Evolutionary conservation across 495 filamentous ascomycete species (phyloP), one percentile per base, ranked within the genome.

Genomic region (Annulohypoxylon moriforme): DNA sequence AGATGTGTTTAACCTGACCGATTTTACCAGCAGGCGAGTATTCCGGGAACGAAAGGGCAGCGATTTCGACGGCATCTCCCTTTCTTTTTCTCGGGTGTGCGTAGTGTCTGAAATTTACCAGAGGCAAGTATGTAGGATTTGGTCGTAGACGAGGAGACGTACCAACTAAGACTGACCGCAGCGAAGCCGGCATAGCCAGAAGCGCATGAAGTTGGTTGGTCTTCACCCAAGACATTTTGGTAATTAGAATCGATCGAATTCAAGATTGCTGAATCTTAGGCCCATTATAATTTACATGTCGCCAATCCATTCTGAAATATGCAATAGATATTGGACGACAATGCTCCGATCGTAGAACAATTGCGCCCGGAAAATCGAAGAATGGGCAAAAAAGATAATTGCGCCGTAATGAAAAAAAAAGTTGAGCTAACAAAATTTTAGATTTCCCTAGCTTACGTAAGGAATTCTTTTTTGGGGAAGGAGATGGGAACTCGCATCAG

Each of bases 111-210:
- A 64, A 3, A 25, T 62, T 60, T 10, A 25, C 58, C 4, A 53
- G 52, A 42, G 53, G 66, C 4, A 60, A 29, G n/a, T 24, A 47
- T 9, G 14, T 1, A 10, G 18, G 67, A 22, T 20, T 44, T 20
- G 33, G 34, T 29, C 56, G 71, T 56, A 66, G 38, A 44, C 72
- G 68, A 14, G 69, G 60, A 40, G 58, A 58, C 3, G 64, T 49
- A 14, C 60, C 58, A 42, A 73, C 40, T 33, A 77, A 36, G 29
- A 58, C 22, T 3, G 68, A 60, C 38, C 77, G 72, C 13, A 79
- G 60, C 13, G 77, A 63, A 22, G 64, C 42, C 18, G 77, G 73
- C 67, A 79, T 73, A 14, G 71, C 60, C 3, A 76, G 64, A 52
- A 76, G 53, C 42, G 70, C 64, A 40, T 58, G 50, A 47, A 77